A percentile compares a stretch with the other conserved stretches of the same genome.
These are phyloP conservation scores for Pterocarpus macrocarpus DNA, from an alignment of 306 rosid species.

Conservation along the genomic window DNA sequence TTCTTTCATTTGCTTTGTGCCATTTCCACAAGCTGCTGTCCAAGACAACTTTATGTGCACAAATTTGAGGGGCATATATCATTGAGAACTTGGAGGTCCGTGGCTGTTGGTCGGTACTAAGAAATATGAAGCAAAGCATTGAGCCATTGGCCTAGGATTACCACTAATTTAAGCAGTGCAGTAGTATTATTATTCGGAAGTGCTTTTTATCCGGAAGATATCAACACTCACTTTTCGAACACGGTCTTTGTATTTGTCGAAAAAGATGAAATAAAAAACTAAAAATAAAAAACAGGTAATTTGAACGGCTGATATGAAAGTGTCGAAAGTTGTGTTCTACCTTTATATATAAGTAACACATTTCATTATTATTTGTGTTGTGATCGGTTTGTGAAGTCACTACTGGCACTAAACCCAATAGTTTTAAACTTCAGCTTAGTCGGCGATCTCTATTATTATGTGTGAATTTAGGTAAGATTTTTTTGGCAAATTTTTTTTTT, in stretches of 20 bases:
- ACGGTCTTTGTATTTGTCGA: too few relatives aligned
- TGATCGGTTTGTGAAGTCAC: background rate
- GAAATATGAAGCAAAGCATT: background rate
- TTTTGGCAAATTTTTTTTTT: too few relatives aligned
- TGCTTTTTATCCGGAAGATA: too few relatives aligned
- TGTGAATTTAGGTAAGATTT: background rate
- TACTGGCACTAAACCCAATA: background rate
- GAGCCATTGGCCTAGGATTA: too few relatives aligned
- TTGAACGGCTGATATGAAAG: too few relatives aligned
- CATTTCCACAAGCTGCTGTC: slow-evolving; percentile 2
- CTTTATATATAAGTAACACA: too few relatives aligned
- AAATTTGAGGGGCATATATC: background rate
- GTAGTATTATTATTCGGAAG: too few relatives aligned
- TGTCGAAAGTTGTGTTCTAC: too few relatives aligned
- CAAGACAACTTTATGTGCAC: slow-evolving; percentile 10
- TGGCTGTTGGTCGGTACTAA: background rate
- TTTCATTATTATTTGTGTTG: background rate
- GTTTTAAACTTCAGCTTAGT: background rate
- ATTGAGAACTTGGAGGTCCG: slow-evolving; percentile 7
- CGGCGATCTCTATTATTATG: background rate
- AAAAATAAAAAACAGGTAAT: too few relatives aligned
- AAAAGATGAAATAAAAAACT: too few relatives aligned
- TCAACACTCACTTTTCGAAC: too few relatives aligned
- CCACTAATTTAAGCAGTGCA: too few relatives aligned
- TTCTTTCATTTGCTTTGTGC: background rate